Evolutionary conservation across 345 rosid genomes (phyloP).

Genomic region (Eucalyptus microcorys): DNA sequence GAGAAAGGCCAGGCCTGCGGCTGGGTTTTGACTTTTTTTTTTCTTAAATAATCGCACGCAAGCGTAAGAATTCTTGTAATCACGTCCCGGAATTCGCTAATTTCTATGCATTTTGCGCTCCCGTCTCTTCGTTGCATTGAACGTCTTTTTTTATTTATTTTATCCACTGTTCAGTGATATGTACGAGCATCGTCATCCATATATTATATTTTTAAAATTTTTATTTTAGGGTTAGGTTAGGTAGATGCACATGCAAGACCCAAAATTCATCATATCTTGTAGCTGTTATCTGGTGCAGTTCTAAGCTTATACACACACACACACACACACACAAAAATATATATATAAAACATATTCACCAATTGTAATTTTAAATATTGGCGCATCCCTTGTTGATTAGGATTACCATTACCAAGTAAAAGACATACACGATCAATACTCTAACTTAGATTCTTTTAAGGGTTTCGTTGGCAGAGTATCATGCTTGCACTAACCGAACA

Average conservation of each 20-base stretch:
- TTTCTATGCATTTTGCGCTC: background rate
- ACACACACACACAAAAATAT: too few species aligned
- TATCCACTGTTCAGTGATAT: background rate
- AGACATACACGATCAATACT: background rate
- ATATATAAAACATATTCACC: background rate
- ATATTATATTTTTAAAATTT: background rate
- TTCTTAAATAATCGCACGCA: background rate
- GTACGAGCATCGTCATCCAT: background rate
- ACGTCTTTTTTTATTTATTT: background rate
- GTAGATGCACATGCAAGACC: background rate
- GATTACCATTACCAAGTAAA: background rate
- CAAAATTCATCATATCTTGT: background rate
- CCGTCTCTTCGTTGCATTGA: background rate
- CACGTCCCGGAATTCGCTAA: background rate
- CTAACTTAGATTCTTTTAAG: background rate
- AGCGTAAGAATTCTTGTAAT: background rate
- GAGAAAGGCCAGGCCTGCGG: background rate
- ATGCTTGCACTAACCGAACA: background rate
- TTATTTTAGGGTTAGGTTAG: background rate
- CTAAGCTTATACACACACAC: background rate
- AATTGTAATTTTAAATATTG: background rate
- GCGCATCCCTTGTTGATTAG: background rate
- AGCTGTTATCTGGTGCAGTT: background rate
- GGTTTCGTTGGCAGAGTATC: background rate
- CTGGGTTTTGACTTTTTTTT: background rate